Conservation (phyloP, 768 basidiomycete species). For the Hebeloma cylindrosporum region DNA sequence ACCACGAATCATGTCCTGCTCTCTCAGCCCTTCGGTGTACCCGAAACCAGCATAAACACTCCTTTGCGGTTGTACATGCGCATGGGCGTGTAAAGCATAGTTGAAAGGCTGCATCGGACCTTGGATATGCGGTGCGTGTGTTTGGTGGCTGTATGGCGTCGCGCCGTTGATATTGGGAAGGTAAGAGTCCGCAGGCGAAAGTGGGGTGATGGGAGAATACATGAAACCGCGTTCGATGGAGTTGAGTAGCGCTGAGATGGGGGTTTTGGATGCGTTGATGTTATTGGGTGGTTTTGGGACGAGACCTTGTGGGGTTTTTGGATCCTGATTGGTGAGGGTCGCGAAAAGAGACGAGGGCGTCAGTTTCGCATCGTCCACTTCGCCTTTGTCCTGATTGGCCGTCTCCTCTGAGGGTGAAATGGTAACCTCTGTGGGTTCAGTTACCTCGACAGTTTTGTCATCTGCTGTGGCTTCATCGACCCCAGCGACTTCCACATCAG, state of each 20-base stretch:
- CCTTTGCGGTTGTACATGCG: conserved; percentile 9
- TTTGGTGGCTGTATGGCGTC: conserved; percentile 24
- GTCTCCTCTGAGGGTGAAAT: no score
- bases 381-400: not conserved
- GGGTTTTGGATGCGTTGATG: conserved; percentile 41
- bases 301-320: conserved; percentile 18
- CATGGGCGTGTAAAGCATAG: conserved; percentile 23
- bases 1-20: conserved; percentile 14
- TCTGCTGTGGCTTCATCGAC: not conserved
- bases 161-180: conserved; percentile 20
- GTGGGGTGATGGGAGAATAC: conserved; percentile 60
- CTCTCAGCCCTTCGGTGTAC: conserved; percentile 7
- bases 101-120: conserved; percentile 28
- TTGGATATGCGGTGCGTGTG: conserved; percentile 20
- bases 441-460: no score
- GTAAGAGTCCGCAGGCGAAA: conserved; percentile 46
- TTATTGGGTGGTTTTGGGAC: conserved; percentile 11
- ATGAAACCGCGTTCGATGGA: conserved; percentile 70
- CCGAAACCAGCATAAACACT: conserved; percentile 18
- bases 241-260: conserved; percentile 62
- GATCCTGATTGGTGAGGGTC: conserved; percentile 2
- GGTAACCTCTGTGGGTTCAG: no score
- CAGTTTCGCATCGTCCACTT: not conserved
- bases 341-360: conserved; percentile 2
- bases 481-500: not conserved